These are phyloP conservation scores for Fragilaria radians DNA, from an alignment of 108 stramenopile species.

Conservation along the genomic window DNA sequence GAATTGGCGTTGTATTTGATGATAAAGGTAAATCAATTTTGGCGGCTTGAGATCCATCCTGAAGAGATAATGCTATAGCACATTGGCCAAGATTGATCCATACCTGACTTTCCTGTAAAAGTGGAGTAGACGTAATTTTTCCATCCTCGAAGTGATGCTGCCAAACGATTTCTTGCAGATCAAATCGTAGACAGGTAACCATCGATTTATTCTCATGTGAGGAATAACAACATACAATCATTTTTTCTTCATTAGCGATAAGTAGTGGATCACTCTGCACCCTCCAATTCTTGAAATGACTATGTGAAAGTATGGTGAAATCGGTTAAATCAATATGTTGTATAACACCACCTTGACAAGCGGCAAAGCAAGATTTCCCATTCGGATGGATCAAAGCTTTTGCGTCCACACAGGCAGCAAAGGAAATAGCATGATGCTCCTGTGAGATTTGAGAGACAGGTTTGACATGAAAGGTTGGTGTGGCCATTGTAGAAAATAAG, in stretches of 20 bases:
- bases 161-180: slow-evolving; percentile 10
- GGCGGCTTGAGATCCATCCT: neutral
- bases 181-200: slow-evolving; percentile 11
- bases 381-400: slow-evolving; percentile 9
- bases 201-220: slow-evolving; percentile 5
- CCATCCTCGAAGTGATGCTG: slow-evolving; percentile 14
- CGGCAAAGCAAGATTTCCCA: slow-evolving; percentile 8
- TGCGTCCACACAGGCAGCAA: slow-evolving; percentile 34
- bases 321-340: slow-evolving; percentile 13
- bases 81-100: slow-evolving; percentile 5
- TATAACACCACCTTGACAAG: slow-evolving; percentile 32
- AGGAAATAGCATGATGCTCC: slow-evolving; percentile 11
- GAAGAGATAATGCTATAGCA: neutral
- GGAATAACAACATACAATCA: slow-evolving; percentile 15
- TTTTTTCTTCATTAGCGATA: neutral
- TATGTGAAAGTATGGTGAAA: neutral
- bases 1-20: neutral
- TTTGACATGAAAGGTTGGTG: neutral
- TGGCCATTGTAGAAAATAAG: neutral
- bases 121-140: slow-evolving; percentile 15
- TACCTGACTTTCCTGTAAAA: slow-evolving; percentile 5
- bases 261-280: slow-evolving; percentile 25
- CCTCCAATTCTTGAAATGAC: slow-evolving; percentile 18
- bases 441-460: slow-evolving; percentile 4
- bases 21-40: neutral